A percentile compares a stretch with the other conserved stretches of the same genome.
Conservation (phyloP, 129 eudicot genomes). For the Flaveria ramosissima region DNA sequence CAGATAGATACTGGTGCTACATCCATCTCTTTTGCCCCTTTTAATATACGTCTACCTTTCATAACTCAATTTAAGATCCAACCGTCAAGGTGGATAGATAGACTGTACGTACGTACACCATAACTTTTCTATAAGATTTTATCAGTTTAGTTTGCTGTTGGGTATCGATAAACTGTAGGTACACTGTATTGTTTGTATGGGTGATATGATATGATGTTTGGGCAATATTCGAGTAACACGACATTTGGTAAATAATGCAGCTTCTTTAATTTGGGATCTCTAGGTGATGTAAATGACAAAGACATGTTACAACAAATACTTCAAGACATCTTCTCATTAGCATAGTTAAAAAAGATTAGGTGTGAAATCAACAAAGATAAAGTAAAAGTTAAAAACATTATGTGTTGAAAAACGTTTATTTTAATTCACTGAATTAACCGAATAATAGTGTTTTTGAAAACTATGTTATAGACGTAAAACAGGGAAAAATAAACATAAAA, state of each 20-base stretch:
- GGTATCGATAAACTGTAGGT: neutral
- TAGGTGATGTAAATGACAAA: slow-evolving; percentile 16
- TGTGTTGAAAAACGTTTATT: neutral
- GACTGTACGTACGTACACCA: too few species aligned
- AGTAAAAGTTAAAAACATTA: neutral
- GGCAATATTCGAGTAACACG: neutral
- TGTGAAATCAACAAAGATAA: neutral
- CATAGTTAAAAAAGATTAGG: neutral
- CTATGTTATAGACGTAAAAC: too few species aligned
- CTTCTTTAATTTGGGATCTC: slow-evolving; percentile 8
- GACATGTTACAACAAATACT: neutral
- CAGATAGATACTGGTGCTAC: neutral
- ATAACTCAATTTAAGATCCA: neutral
- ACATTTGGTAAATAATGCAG: neutral
- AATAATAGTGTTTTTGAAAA: too few species aligned
- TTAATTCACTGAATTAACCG: neutral
- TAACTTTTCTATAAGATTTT: neutral
- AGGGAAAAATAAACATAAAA: too few species aligned
- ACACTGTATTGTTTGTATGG: neutral
- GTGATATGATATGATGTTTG: neutral
- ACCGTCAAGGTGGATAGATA: too few species aligned
- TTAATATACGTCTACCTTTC: neutral
- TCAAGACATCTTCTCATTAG: neutral
- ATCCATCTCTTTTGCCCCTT: slow-evolving; percentile 10
- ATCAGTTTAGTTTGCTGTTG: neutral